phyloP scores from a whole-genome alignment of 164 flowering plant genomes.

The Dillenia turbinata region DNA sequence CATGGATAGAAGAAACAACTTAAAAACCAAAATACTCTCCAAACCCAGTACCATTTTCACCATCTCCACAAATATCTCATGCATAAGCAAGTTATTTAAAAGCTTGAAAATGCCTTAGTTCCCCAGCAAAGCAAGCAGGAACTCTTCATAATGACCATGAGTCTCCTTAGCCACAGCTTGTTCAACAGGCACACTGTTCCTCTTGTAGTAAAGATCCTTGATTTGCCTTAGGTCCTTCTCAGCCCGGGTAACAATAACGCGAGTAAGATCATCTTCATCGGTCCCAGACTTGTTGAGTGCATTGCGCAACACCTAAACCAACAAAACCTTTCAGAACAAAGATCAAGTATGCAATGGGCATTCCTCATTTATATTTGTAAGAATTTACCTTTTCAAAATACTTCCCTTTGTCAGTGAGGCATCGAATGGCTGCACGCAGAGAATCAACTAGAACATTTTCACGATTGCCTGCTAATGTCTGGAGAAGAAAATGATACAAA shows the following conservation, averaged over 20 bases:
- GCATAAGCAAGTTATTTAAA: no score
- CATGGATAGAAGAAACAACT: no score
- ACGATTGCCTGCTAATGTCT: slow-evolving; percentile 36
- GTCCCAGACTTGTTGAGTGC: slow-evolving; percentile 45
- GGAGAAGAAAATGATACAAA: background rate
- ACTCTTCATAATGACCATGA: slow-evolving; percentile 47
- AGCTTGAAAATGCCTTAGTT: slow-evolving; percentile 4
- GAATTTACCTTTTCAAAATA: slow-evolving; percentile 39
- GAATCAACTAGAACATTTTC: slow-evolving; percentile 26
- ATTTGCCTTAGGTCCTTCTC: slow-evolving; percentile 53
- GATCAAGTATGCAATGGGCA: no score
- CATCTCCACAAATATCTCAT: no score
- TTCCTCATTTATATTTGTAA: background rate
- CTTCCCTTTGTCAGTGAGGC: slow-evolving; percentile 38
- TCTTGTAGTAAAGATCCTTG: slow-evolving; percentile 44
- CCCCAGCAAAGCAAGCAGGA: slow-evolving; percentile 50
- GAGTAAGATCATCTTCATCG: slow-evolving; percentile 49
- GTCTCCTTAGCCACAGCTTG: slow-evolving; percentile 46
- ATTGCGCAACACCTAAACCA: slow-evolving; percentile 24
- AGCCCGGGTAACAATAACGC: slow-evolving; percentile 55
- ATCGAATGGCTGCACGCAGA: slow-evolving; percentile 37
- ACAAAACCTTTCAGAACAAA: background rate
- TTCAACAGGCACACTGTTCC: slow-evolving; percentile 49
- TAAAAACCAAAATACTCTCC: no score
- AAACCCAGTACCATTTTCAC: no score